Evolutionary conservation across 2,329 filamentous ascomycete species (phyloP).

Genomic region (Bimuria novae-zelandiae): DNA sequence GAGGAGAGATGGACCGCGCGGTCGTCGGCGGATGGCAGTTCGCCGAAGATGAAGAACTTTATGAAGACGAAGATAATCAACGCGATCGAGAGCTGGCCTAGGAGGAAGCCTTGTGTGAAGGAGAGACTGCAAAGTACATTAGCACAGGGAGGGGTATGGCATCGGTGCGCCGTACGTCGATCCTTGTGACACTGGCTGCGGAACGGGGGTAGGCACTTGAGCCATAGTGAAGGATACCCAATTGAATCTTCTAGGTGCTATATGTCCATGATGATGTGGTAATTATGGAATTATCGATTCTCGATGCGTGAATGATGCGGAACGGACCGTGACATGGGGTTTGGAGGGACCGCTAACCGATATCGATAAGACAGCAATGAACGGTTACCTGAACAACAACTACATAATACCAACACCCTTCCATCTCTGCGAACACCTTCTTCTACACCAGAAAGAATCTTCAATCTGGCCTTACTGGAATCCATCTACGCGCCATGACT

Average conservation of each 20-base stretch:
- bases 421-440: not conserved
- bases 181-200: conserved; percentile 24
- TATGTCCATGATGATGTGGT: conserved; percentile 6
- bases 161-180: conserved; percentile 21
- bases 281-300: not conserved
- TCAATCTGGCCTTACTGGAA: conserved; percentile 9
- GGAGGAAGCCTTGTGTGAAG: conserved; percentile 90
- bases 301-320: conserved; percentile 3
- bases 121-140: conserved; percentile 65
- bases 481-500: conserved; percentile 14
- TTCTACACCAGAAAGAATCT: not conserved
- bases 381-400: not conserved
- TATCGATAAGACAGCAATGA: conserved; percentile 14
- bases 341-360: conserved; percentile 3
- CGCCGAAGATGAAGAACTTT: conserved; percentile 99
- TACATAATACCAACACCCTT: not conserved
- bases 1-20: conserved; percentile 76
- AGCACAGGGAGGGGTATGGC: conserved; percentile 13
- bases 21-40: conserved; percentile 81
- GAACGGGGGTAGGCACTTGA: conserved; percentile 1
- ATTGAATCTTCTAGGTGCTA: not conserved
- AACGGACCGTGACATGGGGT: conserved; percentile 2
- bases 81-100: conserved; percentile 91
- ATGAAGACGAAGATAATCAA: conserved; percentile 93
- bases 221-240: not conserved